Conservation (phyloP, 208 protist species). For the Angomonas ambiguus region DNA sequence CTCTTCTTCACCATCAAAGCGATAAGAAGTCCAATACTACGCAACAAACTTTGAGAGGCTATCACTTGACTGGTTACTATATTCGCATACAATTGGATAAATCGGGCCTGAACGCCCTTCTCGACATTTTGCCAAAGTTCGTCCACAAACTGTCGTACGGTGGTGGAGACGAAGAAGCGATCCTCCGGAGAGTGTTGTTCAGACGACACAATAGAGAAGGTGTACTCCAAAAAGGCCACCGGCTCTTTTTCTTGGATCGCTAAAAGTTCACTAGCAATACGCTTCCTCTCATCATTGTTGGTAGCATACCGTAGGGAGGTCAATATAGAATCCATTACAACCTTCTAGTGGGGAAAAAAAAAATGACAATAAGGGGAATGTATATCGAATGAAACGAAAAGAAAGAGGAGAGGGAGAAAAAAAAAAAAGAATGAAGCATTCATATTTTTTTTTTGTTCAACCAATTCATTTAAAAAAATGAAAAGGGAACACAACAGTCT, state of each 20-base stretch:
- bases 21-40: slow-evolving; percentile 55
- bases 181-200: slow-evolving; percentile 13
- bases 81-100: slow-evolving; percentile 35
- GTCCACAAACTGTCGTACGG: slow-evolving; percentile 55
- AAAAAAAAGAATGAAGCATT: slow-evolving; percentile 15
- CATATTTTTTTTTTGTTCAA: not conserved
- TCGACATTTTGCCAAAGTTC: slow-evolving; percentile 51
- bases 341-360: not conserved
- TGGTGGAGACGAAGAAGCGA: slow-evolving; percentile 68
- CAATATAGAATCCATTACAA: slow-evolving; percentile 50
- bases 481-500: slow-evolving; percentile 10
- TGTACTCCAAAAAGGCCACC: slow-evolving; percentile 52
- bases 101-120: slow-evolving; percentile 23
- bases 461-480: slow-evolving; percentile 6
- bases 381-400: too few species aligned
- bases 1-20: slow-evolving; percentile 51
- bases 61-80: slow-evolving; percentile 27
- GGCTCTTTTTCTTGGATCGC: slow-evolving; percentile 52
- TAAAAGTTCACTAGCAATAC: slow-evolving; percentile 42
- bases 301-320: slow-evolving; percentile 43
- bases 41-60: slow-evolving; percentile 28
- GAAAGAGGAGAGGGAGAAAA: slow-evolving; percentile 2
- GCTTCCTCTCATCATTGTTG: slow-evolving; percentile 60
- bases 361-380: slow-evolving; percentile 10
- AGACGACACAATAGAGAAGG: slow-evolving; percentile 41